A percentile compares a stretch with the other conserved stretches of the same genome.
These are phyloP conservation scores for Helianthus tuberosus DNA, from an alignment of 129 eudicot species.

Conservation along the genomic window DNA sequence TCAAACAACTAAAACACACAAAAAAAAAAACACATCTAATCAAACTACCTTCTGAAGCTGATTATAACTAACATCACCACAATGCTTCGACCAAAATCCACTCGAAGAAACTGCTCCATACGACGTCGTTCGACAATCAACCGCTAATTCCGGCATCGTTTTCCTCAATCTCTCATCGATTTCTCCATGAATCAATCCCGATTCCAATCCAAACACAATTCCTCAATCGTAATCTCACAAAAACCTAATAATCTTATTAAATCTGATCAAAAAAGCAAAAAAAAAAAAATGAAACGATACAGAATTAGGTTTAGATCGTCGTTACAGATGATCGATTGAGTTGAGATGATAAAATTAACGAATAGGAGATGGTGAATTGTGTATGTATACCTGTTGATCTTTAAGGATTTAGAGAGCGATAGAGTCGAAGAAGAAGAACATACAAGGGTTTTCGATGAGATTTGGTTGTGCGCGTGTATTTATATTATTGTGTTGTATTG, in stretches of 20 bases:
- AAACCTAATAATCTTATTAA: constrained; percentile 3
- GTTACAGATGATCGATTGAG: constrained; percentile 28
- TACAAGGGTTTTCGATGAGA: constrained; percentile 56
- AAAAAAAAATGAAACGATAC: not conserved
- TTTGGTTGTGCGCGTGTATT: constrained; percentile 42
- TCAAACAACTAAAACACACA: not conserved
- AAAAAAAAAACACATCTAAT: constrained; percentile 26
- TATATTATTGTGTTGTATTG: constrained; percentile 26
- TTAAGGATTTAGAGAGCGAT: constrained; percentile 43
- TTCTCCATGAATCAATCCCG: constrained; percentile 20
- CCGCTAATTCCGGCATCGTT: constrained; percentile 80
- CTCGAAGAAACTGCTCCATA: constrained; percentile 57
- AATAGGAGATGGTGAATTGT: constrained; percentile 31
- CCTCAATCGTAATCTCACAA: constrained; percentile 14
- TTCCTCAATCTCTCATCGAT: constrained; percentile 37
- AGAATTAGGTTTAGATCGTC: constrained; percentile 20
- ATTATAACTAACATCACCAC: constrained; percentile 72
- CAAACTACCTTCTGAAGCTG: constrained; percentile 85
- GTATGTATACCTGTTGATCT: constrained; percentile 33
- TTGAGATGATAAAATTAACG: not conserved
- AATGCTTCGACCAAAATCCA: constrained; percentile 85
- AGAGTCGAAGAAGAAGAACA: constrained; percentile 33
- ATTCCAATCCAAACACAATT: constrained; percentile 12
- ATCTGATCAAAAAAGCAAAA: constrained; percentile 27
- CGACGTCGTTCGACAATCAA: constrained; percentile 47